These are phyloP conservation scores for Sporisorium reilianum DNA, from an alignment of 1,284 basidiomycete genomes.

Conservation along the genomic window DNA sequence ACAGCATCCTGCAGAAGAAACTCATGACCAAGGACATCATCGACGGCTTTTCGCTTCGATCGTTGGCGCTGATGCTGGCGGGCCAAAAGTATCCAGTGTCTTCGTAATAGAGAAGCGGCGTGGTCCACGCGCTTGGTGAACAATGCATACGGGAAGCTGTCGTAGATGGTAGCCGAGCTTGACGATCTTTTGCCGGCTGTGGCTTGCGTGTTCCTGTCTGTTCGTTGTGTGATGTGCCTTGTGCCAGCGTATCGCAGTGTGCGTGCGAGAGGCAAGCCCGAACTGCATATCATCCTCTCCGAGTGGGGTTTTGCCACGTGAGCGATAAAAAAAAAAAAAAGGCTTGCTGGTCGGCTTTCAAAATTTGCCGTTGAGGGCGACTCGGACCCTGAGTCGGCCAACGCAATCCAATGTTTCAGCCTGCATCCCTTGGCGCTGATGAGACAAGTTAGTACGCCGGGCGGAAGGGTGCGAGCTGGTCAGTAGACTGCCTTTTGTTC, in stretches of 20 bases:
- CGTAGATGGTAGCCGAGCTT: neutral
- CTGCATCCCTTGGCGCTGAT: too few species aligned
- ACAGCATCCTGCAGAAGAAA: constrained; percentile 26
- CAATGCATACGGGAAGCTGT: constrained; percentile 14
- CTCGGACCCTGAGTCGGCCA: too few species aligned
- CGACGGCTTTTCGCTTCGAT: constrained; percentile 23
- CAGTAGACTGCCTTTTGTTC: too few species aligned
- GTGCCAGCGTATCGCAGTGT: neutral
- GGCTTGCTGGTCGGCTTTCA: too few species aligned
- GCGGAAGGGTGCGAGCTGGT: too few species aligned
- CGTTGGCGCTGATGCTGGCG: constrained; percentile 27
- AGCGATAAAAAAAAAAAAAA: too few species aligned
- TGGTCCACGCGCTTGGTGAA: constrained; percentile 1
- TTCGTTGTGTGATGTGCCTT: neutral
- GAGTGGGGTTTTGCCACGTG: neutral
- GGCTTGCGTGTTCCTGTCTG: neutral
- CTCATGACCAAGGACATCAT: constrained; percentile 35
- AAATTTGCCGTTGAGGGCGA: too few species aligned
- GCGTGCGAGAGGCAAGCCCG: too few species aligned
- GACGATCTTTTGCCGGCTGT: neutral
- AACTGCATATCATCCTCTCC: neutral
- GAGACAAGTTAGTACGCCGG: too few species aligned
- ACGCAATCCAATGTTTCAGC: too few species aligned
- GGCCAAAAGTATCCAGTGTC: constrained; percentile 30
- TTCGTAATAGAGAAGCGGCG: neutral